A percentile compares a stretch with the other conserved stretches of the same genome.
Conservation (phyloP, 495 filamentous ascomycete species). For the Ramalina intermedia region DNA sequence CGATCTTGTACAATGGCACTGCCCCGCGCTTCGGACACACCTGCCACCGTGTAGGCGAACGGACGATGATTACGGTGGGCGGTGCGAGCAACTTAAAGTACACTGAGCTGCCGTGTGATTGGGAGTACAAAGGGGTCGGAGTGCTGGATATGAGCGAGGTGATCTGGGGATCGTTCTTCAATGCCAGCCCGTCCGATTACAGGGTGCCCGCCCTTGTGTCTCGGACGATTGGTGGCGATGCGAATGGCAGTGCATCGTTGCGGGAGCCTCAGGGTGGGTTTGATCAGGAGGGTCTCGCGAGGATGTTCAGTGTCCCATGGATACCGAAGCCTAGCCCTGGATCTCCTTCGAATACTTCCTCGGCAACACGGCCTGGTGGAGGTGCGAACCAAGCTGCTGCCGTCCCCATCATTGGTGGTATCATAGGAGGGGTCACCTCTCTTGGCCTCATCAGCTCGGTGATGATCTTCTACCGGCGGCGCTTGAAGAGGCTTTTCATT, state of each 20-base stretch:
- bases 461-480: neutral
- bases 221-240: constrained; percentile 16
- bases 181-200: constrained; percentile 14
- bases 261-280: constrained; percentile 12
- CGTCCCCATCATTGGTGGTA: neutral
- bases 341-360: neutral
- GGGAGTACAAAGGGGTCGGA: constrained; percentile 24
- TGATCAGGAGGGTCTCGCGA: constrained; percentile 10
- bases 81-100: constrained; percentile 14
- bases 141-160: constrained; percentile 21
- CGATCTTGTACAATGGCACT: constrained; percentile 16
- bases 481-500: neutral
- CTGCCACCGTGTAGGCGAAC: constrained; percentile 23
- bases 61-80: constrained; percentile 29
- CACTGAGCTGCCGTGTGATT: constrained; percentile 20
- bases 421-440: constrained; percentile 2
- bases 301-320: constrained; percentile 9
- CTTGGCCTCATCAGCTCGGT: neutral
- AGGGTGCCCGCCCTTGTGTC: constrained; percentile 16
- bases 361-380: neutral
- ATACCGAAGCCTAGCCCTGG: neutral
- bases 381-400: neutral
- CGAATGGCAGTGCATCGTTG: constrained; percentile 13
- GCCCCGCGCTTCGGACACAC: constrained; percentile 24
- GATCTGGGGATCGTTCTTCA: constrained; percentile 26